A percentile compares a stretch with the other conserved stretches of the same genome.
Evolutionary conservation across 2,329 filamentous ascomycete species (phyloP).

Genomic region (Coniochaeta ligniaria): DNA sequence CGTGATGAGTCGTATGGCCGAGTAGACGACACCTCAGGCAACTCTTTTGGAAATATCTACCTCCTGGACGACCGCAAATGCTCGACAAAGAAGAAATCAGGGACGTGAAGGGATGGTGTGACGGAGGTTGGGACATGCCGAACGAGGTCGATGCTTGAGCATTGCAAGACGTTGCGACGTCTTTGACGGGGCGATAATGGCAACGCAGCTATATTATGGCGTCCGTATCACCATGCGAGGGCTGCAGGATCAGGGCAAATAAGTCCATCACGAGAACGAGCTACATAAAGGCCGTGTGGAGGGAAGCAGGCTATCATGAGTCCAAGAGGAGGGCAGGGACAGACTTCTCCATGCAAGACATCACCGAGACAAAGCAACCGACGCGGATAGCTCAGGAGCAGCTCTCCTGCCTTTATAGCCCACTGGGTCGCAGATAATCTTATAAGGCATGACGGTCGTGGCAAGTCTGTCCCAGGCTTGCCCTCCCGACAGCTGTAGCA

Average conservation of each 20-base stretch:
- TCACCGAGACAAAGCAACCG: slow-evolving; percentile 14
- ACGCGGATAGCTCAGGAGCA: slow-evolving; percentile 18
- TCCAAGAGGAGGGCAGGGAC: slow-evolving; percentile 2
- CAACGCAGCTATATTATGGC: not conserved
- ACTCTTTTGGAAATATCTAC: not conserved
- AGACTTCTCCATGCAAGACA: slow-evolving; percentile 8
- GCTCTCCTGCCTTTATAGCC: slow-evolving; percentile 29
- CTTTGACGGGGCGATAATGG: not conserved
- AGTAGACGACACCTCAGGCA: not conserved
- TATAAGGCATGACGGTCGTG: slow-evolving; percentile 26
- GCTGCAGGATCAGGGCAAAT: not conserved
- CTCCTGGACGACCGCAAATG: not conserved
- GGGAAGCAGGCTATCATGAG: not conserved
- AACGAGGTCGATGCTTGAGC: not conserved
- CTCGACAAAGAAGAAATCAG: not conserved
- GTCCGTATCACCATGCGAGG: not conserved
- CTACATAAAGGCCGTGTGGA: not conserved
- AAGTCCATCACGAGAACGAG: not conserved
- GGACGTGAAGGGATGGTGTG: not conserved
- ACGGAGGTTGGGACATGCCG: not conserved
- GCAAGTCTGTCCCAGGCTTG: slow-evolving; percentile 14
- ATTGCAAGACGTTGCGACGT: not conserved
- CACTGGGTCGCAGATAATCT: slow-evolving; percentile 29
- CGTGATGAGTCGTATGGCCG: not conserved
- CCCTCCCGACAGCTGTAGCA: slow-evolving; percentile 35